phyloP scores from a whole-genome alignment of 2,329 filamentous ascomycete species.

The Penicillium griseofulvum region DNA sequence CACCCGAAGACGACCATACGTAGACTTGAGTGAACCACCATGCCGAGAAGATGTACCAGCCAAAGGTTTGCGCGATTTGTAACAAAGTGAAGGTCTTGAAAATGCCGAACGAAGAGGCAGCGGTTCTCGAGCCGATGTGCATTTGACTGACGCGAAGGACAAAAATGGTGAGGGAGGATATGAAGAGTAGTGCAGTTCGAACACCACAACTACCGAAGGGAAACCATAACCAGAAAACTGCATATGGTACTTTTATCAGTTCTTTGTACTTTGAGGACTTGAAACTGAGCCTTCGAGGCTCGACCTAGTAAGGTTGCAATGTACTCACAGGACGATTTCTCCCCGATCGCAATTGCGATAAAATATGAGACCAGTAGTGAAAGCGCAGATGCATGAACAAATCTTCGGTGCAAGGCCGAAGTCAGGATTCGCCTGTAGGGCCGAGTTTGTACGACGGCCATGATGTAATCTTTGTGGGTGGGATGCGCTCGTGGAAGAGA shows the following conservation, averaged over 20 bases:
- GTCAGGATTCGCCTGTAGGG: slow-evolving; percentile 87
- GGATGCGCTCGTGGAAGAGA: slow-evolving; percentile 26
- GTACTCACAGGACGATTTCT: slow-evolving; percentile 66
- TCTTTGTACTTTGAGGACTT: background rate
- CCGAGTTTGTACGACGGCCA: slow-evolving; percentile 41
- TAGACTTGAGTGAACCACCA: slow-evolving; percentile 79
- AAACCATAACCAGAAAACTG: slow-evolving; percentile 84
- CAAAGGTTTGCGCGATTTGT: slow-evolving; percentile 65
- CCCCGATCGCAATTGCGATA: slow-evolving; percentile 67
- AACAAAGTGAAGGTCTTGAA: slow-evolving; percentile 58
- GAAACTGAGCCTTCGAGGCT: background rate
- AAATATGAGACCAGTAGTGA: slow-evolving; percentile 70
- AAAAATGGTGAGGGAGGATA: slow-evolving; percentile 73
- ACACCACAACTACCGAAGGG: slow-evolving; percentile 73
- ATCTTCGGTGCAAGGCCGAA: slow-evolving; percentile 80
- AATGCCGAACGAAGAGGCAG: slow-evolving; percentile 64
- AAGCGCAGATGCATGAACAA: slow-evolving; percentile 71
- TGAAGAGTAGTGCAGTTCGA: slow-evolving; percentile 71
- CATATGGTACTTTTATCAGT: background rate
- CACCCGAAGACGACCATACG: slow-evolving; percentile 64
- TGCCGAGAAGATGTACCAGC: slow-evolving; percentile 75
- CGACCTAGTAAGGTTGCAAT: background rate
- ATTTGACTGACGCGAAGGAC: slow-evolving; percentile 82
- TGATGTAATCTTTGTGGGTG: slow-evolving; percentile 28
- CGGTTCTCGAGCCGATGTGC: slow-evolving; percentile 71